Base-by-base conservation (phyloP, 306 rosid species). In the Pterocarpus macrocarpus region DNA sequence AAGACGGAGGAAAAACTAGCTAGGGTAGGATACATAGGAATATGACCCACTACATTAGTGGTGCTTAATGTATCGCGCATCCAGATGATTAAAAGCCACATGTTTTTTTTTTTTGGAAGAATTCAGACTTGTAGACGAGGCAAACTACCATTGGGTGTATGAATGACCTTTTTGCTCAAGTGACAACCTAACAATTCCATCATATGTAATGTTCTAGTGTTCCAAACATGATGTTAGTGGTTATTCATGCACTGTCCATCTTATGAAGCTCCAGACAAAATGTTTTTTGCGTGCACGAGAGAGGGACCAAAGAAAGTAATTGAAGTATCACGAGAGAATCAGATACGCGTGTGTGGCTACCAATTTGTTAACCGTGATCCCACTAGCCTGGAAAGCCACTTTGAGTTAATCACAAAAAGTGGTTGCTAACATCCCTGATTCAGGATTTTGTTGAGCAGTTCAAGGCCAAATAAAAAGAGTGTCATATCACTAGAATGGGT, bases 301-400 rank as follows among this genome's bases (percentile, higher is more conserved):
- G 69, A 77, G 36, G 76, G 49, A 47, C 33, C 39, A 17, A 28
- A 71, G 11, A 68, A 81, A 66, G 64, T 57, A 35, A 69, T 68
- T 47, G 58, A 9, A 36, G 55, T 5, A 58, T 77, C 76, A 70
- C 44, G 12, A 28, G 63, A 15, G 33, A 5, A 10, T 66, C 22
- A 17, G 72, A 15, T 78, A n/a, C 33, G 34, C 6, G 0, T 47
- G 15, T 34, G 72, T 71, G 76, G 64, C 43, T 56, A 32, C 45
- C 56, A 50, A 39, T 52, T 53, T 77, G 56, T 61, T 61, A 43
- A 65, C 66, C 50, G 16, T 39, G 43, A 50, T 77, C 53, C 8
- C 57, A 66, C 53, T 47, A 63, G 3, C 38, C 53, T 34, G 13
- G 5, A 50, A 49, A 39, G 13, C 59, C 36, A 13, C 8, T 41